Percentiles rank a stretch among this genome's conserved stretches.
These are phyloP conservation scores for Populus tremula DNA, from an alignment of 345 rosid species.

Conservation along the genomic window DNA sequence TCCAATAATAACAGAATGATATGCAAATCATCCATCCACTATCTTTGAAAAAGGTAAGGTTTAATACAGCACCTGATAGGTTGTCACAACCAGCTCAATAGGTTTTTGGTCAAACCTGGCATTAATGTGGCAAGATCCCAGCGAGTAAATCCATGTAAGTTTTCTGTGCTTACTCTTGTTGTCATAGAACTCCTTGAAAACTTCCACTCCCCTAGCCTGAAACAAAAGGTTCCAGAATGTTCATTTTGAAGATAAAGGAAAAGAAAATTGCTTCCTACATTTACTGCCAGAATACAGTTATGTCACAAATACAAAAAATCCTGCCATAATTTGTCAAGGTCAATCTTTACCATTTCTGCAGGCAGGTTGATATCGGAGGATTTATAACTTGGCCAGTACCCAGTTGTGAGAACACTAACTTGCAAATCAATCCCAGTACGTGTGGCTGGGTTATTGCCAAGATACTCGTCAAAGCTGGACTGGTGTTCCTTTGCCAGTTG, in stretches of 20 bases:
- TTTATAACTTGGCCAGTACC: constrained; percentile 91
- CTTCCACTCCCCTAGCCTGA: constrained; percentile 70
- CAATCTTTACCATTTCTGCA: constrained; percentile 60
- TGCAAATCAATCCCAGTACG: constrained; percentile 77
- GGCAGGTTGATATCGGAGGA: constrained; percentile 80
- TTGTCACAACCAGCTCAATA: constrained; percentile 64
- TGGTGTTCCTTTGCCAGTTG: constrained; percentile 87
- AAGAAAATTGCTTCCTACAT: neutral
- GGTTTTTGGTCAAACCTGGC: constrained; percentile 65
- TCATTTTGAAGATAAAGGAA: neutral
- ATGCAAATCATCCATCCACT: neutral
- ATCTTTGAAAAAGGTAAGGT: neutral
- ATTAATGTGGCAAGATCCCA: constrained; percentile 56
- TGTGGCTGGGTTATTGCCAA: constrained; percentile 44
- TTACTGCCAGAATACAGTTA: neutral
- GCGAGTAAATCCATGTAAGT: constrained; percentile 69
- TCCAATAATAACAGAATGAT: neutral
- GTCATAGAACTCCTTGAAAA: constrained; percentile 62
- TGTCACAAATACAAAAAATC: neutral
- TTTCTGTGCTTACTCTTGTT: constrained; percentile 59
- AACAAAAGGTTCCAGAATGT: constrained; percentile 4
- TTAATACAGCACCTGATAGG: constrained; percentile 61
- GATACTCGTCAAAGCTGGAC: constrained; percentile 64
- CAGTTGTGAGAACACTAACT: constrained; percentile 83
- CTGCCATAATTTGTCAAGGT: neutral